Percentiles rank a stretch among this genome's conserved stretches.
These are phyloP conservation scores for Myriosclerotinia scirpicola DNA, from an alignment of 2,329 filamentous ascomycete species.

Conservation along the genomic window DNA sequence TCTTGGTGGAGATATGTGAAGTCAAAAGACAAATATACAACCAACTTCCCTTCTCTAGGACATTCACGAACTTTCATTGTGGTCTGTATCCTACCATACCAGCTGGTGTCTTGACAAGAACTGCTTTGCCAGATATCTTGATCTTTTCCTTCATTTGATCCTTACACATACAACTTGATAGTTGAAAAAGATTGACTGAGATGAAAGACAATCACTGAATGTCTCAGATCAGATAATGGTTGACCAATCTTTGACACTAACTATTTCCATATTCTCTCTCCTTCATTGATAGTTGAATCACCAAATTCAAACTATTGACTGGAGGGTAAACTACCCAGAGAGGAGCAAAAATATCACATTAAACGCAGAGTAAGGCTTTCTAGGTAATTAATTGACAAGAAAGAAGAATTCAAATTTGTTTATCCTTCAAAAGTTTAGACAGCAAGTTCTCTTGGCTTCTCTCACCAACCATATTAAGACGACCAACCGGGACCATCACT, in stretches of 20 bases:
- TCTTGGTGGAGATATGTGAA: not conserved
- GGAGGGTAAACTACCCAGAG: not conserved
- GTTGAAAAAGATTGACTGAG: not conserved
- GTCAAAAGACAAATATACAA: not conserved
- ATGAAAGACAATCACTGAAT: not conserved
- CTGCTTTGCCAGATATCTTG: constrained; percentile 1
- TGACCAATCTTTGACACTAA: not conserved
- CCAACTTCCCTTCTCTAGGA: not conserved
- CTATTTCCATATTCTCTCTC: not conserved
- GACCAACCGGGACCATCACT: not conserved
- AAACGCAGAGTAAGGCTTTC: not conserved
- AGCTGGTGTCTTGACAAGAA: not conserved
- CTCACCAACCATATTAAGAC: not conserved
- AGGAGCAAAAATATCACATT: not conserved
- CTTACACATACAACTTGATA: not conserved
- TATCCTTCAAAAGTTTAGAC: not conserved
- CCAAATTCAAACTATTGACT: not conserved
- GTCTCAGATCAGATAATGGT: not conserved
- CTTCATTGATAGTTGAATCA: not conserved
- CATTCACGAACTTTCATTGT: not conserved
- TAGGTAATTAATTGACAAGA: not conserved
- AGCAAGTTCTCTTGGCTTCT: not conserved
- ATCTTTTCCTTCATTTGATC: constrained; percentile 1
- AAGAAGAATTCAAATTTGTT: not conserved
- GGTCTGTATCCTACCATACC: not conserved